Evolutionary conservation across 129 eudicot species (phyloP).

Genomic region (Flaveria ramosissima): DNA sequence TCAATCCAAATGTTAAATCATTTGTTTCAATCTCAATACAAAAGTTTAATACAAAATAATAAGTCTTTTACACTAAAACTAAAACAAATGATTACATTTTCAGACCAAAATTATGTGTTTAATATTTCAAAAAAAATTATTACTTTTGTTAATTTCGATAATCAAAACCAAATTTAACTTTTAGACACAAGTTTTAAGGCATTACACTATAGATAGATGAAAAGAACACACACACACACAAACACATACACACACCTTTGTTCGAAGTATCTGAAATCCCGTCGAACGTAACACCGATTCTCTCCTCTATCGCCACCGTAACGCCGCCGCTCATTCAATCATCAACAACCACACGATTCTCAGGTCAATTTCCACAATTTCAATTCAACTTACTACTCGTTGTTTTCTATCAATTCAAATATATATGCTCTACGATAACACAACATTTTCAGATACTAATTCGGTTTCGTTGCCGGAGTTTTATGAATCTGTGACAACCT

Average conservation of each 20-base stretch:
- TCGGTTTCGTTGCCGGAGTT: conserved; percentile 12
- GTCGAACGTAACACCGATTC: conserved; percentile 31
- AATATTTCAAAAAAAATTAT: too few species aligned
- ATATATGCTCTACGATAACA: conserved; percentile 13
- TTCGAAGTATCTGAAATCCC: conserved; percentile 24
- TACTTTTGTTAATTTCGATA: too few species aligned
- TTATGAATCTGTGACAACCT: conserved; percentile 3
- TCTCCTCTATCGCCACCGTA: conserved; percentile 28
- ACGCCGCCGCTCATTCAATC: conserved; percentile 21
- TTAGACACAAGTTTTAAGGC: too few species aligned
- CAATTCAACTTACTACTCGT: conserved; percentile 20
- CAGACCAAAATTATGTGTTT: too few species aligned
- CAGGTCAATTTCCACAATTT: conserved; percentile 29
- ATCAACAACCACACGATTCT: conserved; percentile 6
- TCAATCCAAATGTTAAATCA: too few species aligned
- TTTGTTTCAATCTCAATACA: too few species aligned
- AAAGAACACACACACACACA: conserved; percentile 5
- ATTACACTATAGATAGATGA: neutral
- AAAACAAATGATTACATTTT: too few species aligned
- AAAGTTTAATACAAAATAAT: too few species aligned
- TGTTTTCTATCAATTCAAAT: conserved; percentile 19
- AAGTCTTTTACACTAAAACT: too few species aligned
- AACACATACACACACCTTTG: conserved; percentile 21
- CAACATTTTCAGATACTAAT: conserved; percentile 12
- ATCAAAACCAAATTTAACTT: too few species aligned